A percentile compares a stretch with the other conserved stretches of the same genome.
phyloP scores from a whole-genome alignment of 2,329 filamentous ascomycete species.

The Thyridium curvatum region DNA sequence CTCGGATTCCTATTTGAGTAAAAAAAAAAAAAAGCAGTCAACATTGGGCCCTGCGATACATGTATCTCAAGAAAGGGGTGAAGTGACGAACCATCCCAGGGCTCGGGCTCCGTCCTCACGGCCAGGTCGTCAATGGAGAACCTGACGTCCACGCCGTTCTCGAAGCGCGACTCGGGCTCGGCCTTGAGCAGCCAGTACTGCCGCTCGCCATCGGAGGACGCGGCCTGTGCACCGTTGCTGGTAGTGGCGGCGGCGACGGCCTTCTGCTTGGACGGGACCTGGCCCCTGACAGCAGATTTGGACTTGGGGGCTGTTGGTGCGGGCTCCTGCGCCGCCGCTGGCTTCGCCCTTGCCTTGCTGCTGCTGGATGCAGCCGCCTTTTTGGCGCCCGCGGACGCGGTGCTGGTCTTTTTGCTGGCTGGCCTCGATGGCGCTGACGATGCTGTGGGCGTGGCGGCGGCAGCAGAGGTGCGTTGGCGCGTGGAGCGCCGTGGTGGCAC shows the following conservation, averaged over 20 bases:
- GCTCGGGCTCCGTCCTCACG: conserved; percentile 67
- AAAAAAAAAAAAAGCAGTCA: no score
- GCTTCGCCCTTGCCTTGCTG: neutral
- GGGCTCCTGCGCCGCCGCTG: no score
- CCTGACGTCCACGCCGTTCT: conserved; percentile 81
- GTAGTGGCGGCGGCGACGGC: conserved; percentile 2
- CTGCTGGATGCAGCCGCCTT: neutral
- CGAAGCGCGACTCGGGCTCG: conserved; percentile 78
- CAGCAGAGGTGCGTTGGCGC: neutral
- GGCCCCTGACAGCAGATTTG: neutral
- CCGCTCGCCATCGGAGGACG: conserved; percentile 9
- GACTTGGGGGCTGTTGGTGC: neutral
- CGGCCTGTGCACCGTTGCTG: neutral
- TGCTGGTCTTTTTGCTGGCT: neutral
- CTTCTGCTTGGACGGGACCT: neutral
- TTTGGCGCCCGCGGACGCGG: neutral
- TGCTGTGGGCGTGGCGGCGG: no score
- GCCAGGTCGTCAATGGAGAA: conserved; percentile 92
- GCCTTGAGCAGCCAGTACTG: conserved; percentile 80
- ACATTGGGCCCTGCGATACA: no score
- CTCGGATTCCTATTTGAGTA: conserved; percentile 47
- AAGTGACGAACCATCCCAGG: conserved; percentile 70
- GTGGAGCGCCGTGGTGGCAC: neutral
- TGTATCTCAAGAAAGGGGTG: no score
- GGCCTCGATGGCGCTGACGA: neutral